Evolutionary conservation across 345 rosid genomes (phyloP), one percentile per base, ranked within the genome.

Genomic region (Linum tenue): DNA sequence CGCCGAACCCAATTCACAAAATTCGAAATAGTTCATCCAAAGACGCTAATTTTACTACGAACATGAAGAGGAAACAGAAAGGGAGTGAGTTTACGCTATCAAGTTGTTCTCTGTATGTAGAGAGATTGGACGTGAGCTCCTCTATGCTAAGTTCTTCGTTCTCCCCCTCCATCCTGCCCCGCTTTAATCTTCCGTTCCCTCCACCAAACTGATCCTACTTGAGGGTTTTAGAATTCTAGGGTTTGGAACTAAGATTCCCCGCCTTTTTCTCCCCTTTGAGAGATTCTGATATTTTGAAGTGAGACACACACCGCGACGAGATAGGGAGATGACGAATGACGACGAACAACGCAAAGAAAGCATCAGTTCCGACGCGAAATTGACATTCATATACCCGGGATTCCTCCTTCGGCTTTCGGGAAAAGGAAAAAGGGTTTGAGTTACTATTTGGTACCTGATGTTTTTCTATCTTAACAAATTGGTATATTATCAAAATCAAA

Each of bases 21-120:
- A 70, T 42, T 22, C 1, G 11, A 42, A 55, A 22, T 22, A 22
- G 31, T 0, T 22, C 31, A 22, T 22, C 31, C 10, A 8, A 31
- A 50, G 39, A 16, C 14, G 17, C 10, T 1, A 50, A 59, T 53
- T 31, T 36, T 59, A 62, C 36, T 5, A 55, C 15, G 0, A 12
- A 61, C 8, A 40, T 57, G 14, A 50, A 10, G 59, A 62, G 51
- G 63, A 77, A 67, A 11, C 2, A 41, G 36, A 40, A 55, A 44
- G 12, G 22, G 53, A 35, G n/a, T n/a, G 35, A 48, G 62, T 42
- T 5, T 58, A 88, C 98, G 95, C 84, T 87, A 36, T 77, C 81
- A 69, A 87, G 90, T 73, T 92, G 97, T 39, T 89, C 86, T 63
- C 73, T 85, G 78, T 92, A 92, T n/a, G 90, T 90, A 70, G 96